phyloP scores from a whole-genome alignment of 768 basidiomycete species.

The Lentinula boryana region DNA sequence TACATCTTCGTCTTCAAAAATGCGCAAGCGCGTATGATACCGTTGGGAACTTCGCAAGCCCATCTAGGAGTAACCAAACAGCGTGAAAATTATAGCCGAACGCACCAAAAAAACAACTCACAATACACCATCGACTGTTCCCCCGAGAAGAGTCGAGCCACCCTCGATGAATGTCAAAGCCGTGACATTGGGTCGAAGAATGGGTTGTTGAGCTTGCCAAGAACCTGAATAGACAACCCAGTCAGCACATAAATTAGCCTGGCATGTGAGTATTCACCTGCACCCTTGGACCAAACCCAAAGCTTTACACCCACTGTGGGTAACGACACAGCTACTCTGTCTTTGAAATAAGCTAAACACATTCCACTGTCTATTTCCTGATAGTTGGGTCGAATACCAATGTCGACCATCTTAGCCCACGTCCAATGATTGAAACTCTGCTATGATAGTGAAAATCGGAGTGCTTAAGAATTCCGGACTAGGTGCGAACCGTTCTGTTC shows the following conservation, averaged over 20 bases:
- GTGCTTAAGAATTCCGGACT: neutral
- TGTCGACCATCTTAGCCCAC: slow-evolving; percentile 49
- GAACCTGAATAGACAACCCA: slow-evolving; percentile 31
- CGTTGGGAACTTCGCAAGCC: slow-evolving; percentile 65
- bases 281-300: slow-evolving; percentile 60
- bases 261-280: neutral
- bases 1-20: slow-evolving; percentile 59
- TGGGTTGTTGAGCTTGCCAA: slow-evolving; percentile 62
- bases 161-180: slow-evolving; percentile 58
- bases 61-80: slow-evolving; percentile 33
- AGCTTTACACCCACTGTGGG: slow-evolving; percentile 55
- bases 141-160: slow-evolving; percentile 59
- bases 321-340: slow-evolving; percentile 58
- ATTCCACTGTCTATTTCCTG: slow-evolving; percentile 28
- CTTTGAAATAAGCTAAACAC: slow-evolving; percentile 50
- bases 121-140: slow-evolving; percentile 66
- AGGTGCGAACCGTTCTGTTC: slow-evolving; percentile 43
- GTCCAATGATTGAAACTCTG: slow-evolving; percentile 49
- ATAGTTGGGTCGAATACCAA: slow-evolving; percentile 29
- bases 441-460: neutral
- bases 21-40: slow-evolving; percentile 52
- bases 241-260: neutral
- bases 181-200: slow-evolving; percentile 58
- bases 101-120: slow-evolving; percentile 18
- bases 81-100: neutral